Evolutionary conservation across 2,329 filamentous ascomycete species (phyloP).

Genomic region (Paraphaeosphaeria minitans): DNA sequence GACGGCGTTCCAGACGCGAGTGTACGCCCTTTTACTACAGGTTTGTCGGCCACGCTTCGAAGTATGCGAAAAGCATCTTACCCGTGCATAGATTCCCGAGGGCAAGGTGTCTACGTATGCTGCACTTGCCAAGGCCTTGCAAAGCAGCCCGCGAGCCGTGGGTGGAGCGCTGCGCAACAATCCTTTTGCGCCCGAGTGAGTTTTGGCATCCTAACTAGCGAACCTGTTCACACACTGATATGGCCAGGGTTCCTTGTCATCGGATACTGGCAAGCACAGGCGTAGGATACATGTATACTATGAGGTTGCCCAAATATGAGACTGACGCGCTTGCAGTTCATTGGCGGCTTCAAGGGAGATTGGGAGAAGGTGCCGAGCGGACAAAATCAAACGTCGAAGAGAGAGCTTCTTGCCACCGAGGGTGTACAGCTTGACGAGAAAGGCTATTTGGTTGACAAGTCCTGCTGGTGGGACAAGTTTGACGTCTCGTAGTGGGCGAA

Average conservation of each 20-base stretch:
- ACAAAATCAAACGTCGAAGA: conserved; percentile 68
- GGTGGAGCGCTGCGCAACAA: conserved; percentile 78
- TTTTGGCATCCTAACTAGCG: not conserved
- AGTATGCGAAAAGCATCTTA: not conserved
- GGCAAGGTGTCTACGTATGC: conserved; percentile 81
- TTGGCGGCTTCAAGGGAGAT: conserved; percentile 74
- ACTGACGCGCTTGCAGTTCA: conserved; percentile 28
- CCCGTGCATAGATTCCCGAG: conserved; percentile 60
- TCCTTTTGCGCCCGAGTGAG: conserved; percentile 73
- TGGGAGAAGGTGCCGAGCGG: conserved; percentile 67
- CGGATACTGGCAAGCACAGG: conserved; percentile 77
- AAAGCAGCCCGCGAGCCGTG: conserved; percentile 75
- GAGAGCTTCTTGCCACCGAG: conserved; percentile 64
- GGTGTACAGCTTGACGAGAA: conserved; percentile 67
- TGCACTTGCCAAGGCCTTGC: conserved; percentile 68
- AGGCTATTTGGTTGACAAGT: conserved; percentile 62
- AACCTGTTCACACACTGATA: not conserved
- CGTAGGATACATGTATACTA: conserved; percentile 38
- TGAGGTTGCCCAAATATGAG: not conserved
- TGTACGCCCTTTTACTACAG: conserved; percentile 76
- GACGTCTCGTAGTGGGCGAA: not conserved
- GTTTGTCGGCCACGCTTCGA: not conserved
- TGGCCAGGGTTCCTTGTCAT: conserved; percentile 71
- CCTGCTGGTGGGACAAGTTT: conserved; percentile 53
- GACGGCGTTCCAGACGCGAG: conserved; percentile 48